Evolutionary conservation across 768 basidiomycete species (phyloP), one percentile per base, ranked within the genome.

Genomic region (Tylopilus intermedius): DNA sequence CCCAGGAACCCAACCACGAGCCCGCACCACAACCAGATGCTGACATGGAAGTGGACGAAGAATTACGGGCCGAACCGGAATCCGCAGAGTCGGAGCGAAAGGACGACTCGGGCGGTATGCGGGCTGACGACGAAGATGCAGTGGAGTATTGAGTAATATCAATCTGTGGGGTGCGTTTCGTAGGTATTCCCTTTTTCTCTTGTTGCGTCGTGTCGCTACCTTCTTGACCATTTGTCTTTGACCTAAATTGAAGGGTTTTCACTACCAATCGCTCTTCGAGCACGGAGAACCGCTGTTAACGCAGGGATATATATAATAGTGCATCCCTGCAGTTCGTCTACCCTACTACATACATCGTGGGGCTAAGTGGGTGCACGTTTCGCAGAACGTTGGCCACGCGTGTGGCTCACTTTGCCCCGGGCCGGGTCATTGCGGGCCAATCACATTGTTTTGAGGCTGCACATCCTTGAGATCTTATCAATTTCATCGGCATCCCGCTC

Each of bases 51-150:
- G 64, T 71, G 46, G 69, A 73, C 49, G 69, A 71, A 30, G 59
- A 59, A 43, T 71, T 54, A 62, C 75, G 58, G 63, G 66, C 40
- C 52, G 70, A 58, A 62, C 50, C 55, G 39, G 73, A 77, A 50
- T 62, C 63, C 33, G 53, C 60, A 44, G 76, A 75, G 56, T 59
- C 65, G 42, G 77, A 79, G 55, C 76, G 76, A 62, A 80, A 81
- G 61, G 81, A 81, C 46, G 80, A 82, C 50, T 59, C 75, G 27
- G 67, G 75, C 35, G 65, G 76, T 8, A 77, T 79, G 71, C 81
- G 78, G 58, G 83, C 80, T 45, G 86, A 88, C 53, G 88, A 86
- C 57, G 88, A 89, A 57, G 88, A 89, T 64, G 88, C 86, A 10
- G 86, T 90, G 42, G 88, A 90, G 71, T 90, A 89, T 72, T 88